Conservation (phyloP, 2,329 filamentous ascomycete genomes). For the Alternaria consortialis region DNA sequence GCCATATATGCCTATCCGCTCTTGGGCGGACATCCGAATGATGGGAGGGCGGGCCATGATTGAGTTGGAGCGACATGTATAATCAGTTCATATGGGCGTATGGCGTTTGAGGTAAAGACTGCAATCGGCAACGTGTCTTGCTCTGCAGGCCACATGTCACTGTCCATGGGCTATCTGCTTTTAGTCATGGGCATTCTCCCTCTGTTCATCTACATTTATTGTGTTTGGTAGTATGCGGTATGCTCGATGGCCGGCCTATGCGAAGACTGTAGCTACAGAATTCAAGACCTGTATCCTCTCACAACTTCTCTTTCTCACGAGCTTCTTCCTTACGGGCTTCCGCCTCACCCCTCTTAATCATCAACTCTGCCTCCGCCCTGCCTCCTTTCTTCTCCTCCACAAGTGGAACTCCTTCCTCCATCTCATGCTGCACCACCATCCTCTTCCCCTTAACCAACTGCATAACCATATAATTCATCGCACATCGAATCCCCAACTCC, state of each 20-base stretch:
- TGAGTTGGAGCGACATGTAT: not conserved
- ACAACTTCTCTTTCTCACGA: not conserved
- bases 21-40: constrained; percentile 19
- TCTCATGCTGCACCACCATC: constrained; percentile 54
- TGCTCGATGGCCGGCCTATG: not conserved
- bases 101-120: not conserved
- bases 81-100: not conserved
- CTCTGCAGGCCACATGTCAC: not conserved
- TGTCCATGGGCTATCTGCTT: not conserved
- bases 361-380: constrained; percentile 11
- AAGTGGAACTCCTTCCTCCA: constrained; percentile 52
- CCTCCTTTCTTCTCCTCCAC: constrained; percentile 23
- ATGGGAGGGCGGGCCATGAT: constrained; percentile 1
- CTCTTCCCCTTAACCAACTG: constrained; percentile 77
- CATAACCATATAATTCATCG: constrained; percentile 76
- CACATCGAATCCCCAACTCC: constrained; percentile 75
- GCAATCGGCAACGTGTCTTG: not conserved
- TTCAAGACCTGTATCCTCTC: not conserved
- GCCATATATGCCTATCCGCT: constrained; percentile 27
- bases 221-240: not conserved
- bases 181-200: not conserved
- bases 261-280: not conserved
- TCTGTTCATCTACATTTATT: not conserved
- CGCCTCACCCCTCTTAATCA: not conserved
- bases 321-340: not conserved